Conservation (phyloP, 495 filamentous ascomycete genomes). For the Tuber calosporum region DNA sequence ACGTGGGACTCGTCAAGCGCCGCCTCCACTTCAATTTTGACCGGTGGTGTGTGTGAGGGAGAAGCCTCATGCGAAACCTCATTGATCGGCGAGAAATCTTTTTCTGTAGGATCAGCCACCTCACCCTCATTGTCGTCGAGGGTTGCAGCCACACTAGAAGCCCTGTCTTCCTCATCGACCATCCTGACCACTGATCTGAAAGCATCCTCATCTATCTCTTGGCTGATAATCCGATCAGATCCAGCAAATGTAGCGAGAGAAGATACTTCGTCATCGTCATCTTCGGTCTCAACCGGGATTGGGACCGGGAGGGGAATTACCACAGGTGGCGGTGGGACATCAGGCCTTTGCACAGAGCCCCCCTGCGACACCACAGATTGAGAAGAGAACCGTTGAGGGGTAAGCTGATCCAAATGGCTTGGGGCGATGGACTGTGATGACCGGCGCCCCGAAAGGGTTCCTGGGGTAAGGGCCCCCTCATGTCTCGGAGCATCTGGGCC, state of each 20-base stretch:
- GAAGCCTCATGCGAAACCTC: constrained; percentile 4
- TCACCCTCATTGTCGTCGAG: constrained; percentile 42
- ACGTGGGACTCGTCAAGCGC: background rate
- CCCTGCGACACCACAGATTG: constrained; percentile 5
- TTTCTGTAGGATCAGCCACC: background rate
- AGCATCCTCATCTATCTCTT: constrained; percentile 15
- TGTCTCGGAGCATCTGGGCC: constrained; percentile 39
- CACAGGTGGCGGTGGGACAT: constrained; percentile 41
- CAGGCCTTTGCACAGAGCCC: constrained; percentile 18
- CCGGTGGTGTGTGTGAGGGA: background rate
- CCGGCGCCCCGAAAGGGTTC: constrained; percentile 37
- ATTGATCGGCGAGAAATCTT: constrained; percentile 15
- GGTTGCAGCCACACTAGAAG: constrained; percentile 38
- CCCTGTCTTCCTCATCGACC: constrained; percentile 26
- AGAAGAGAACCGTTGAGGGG: constrained; percentile 1
- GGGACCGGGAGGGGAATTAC: constrained; percentile 58
- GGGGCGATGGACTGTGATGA: constrained; percentile 23
- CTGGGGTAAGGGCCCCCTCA: constrained; percentile 43
- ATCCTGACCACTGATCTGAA: constrained; percentile 14
- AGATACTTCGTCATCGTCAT: constrained; percentile 50
- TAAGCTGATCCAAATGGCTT: constrained; percentile 8
- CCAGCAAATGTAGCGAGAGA: constrained; percentile 60
- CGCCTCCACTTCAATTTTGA: background rate
- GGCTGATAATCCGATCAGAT: constrained; percentile 34
- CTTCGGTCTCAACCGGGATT: constrained; percentile 46